A percentile compares a stretch with the other conserved stretches of the same genome.
Evolutionary conservation across 1,284 basidiomycete genomes (phyloP).

Genomic region (Irpex sp.): DNA sequence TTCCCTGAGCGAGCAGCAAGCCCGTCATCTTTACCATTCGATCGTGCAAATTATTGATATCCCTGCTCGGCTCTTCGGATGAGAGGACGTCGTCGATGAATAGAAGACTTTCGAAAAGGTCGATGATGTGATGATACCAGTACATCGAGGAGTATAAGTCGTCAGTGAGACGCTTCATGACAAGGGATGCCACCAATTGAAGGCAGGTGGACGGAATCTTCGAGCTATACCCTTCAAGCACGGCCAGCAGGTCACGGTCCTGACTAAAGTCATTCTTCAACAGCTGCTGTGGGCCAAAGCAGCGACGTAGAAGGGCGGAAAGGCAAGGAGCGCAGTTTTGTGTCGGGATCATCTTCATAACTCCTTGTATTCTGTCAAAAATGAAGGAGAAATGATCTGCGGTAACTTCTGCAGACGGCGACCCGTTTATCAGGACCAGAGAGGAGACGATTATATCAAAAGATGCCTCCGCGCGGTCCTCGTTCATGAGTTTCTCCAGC

Average conservation of each 20-base stretch:
- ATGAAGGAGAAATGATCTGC: neutral
- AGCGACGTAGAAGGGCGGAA: neutral
- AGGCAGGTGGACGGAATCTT: neutral
- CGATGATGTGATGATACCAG: neutral
- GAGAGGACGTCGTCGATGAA: neutral
- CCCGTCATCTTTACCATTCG: neutral
- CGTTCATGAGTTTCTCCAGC: neutral
- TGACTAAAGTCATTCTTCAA: neutral
- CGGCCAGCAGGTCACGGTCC: neutral
- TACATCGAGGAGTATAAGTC: neutral
- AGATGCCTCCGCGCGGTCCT: neutral
- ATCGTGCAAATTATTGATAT: neutral
- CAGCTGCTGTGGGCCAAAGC: neutral
- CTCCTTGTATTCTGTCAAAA: neutral
- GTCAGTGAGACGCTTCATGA: neutral
- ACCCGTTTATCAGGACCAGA: neutral
- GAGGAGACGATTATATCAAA: neutral
- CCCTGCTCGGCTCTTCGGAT: neutral
- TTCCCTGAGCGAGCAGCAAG: neutral
- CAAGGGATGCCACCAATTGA: neutral
- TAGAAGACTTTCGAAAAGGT: neutral
- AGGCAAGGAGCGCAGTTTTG: neutral
- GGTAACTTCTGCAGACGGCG: neutral
- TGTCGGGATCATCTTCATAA: neutral
- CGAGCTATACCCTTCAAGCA: neutral